Conservation (phyloP, 441 rosid species). For the Jatropha podagrica region DNA sequence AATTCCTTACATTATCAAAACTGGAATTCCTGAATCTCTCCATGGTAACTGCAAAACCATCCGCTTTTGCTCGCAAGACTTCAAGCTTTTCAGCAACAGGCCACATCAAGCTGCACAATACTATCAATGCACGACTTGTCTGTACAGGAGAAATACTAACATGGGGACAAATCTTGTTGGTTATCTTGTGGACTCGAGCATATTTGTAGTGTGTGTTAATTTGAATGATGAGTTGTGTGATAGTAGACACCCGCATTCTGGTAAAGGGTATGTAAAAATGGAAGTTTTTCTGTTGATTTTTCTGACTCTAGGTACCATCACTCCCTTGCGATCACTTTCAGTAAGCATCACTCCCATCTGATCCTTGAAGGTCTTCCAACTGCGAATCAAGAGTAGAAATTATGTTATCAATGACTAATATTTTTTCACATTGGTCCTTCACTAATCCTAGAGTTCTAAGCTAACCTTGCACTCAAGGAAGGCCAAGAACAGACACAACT, state of each 20-base stretch:
- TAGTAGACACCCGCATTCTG: slow-evolving; percentile 82
- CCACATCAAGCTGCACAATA: slow-evolving; percentile 13
- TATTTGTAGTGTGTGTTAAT: slow-evolving; percentile 27
- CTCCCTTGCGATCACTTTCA: slow-evolving; percentile 81
- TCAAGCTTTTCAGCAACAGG: background rate
- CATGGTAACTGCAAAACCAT: slow-evolving; percentile 3
- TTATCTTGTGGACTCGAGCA: slow-evolving; percentile 28
- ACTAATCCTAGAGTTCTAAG: background rate
- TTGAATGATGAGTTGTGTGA: slow-evolving; percentile 43
- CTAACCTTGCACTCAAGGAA: background rate
- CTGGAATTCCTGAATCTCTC: slow-evolving; percentile 26
- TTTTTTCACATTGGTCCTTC: background rate
- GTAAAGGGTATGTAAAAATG: slow-evolving; percentile 81
- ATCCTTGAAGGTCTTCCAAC: slow-evolving; percentile 74
- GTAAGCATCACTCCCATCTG: slow-evolving; percentile 64
- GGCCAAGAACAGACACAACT: background rate
- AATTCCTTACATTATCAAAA: slow-evolving; percentile 27
- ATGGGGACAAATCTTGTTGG: background rate
- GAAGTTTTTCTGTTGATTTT: slow-evolving; percentile 89
- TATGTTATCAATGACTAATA: slow-evolving; percentile 7
- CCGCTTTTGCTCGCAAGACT: slow-evolving; percentile 19
- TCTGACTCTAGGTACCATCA: slow-evolving; percentile 70
- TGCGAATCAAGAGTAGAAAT: slow-evolving; percentile 36
- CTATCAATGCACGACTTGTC: slow-evolving; percentile 1
- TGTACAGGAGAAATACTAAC: slow-evolving; percentile 18